A percentile compares a stretch with the other conserved stretches of the same genome.
phyloP scores from a whole-genome alignment of 78 protist species.

The Goniomonas avonlea region DNA sequence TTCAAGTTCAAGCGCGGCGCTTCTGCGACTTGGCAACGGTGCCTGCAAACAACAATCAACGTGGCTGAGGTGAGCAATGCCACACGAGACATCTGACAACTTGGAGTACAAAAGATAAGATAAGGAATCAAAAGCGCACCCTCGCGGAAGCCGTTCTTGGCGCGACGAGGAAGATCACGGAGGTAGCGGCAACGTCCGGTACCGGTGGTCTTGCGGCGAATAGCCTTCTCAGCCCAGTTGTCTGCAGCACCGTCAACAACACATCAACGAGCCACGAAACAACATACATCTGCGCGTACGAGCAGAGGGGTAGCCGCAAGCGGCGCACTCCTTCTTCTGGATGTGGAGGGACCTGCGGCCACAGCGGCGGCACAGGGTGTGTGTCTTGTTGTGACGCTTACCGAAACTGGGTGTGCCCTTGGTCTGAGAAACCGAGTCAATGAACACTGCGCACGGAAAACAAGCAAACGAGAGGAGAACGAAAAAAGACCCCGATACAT shows the following conservation, averaged over 20 bases:
- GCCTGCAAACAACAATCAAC: background rate
- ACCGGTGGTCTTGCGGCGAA: slow-evolving; percentile 94
- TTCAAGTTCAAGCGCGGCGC: too few relatives aligned
- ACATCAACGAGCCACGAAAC: background rate
- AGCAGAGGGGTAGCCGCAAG: slow-evolving; percentile 95
- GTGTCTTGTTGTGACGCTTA: slow-evolving; percentile 87
- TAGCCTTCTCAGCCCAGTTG: slow-evolving; percentile 84
- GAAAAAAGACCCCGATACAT: background rate
- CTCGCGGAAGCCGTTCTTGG: slow-evolving; percentile 84
- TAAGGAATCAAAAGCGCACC: background rate
- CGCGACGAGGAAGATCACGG: slow-evolving; percentile 56
- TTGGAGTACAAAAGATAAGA: background rate
- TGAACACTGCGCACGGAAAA: too few relatives aligned
- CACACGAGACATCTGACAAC: too few relatives aligned
- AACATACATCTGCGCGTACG: slow-evolving; percentile 53
- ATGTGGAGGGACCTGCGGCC: slow-evolving; percentile 82
- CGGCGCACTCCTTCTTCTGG: slow-evolving; percentile 86
- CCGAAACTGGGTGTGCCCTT: slow-evolving; percentile 95
- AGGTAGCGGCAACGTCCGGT: slow-evolving; percentile 94
- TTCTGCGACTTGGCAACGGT: background rate
- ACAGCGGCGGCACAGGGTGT: slow-evolving; percentile 94
- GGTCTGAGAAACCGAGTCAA: slow-evolving; percentile 64
- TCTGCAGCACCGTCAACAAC: slow-evolving; percentile 14
- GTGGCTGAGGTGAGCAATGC: too few relatives aligned
- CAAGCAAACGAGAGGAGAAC: background rate